Evolutionary conservation across 2,329 filamentous ascomycete species (phyloP), one percentile per base, ranked within the genome.

Genomic region (Lasiodiplodia theobromae): DNA sequence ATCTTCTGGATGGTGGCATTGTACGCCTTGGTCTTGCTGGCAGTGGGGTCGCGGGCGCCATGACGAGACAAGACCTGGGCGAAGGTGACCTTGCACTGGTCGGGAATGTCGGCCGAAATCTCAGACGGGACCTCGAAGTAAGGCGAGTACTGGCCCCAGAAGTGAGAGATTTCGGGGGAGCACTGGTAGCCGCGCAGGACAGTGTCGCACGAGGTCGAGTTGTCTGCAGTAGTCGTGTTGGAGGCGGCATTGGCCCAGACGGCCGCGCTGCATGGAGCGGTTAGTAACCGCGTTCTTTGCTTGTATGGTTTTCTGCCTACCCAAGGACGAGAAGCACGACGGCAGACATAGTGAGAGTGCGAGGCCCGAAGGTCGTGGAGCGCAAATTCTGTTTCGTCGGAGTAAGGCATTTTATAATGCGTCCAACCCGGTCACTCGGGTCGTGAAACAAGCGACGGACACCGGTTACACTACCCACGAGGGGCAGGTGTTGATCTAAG

Each of bases 111-210:
- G 7, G 84, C 73, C 18, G 88, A 82, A 63, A 93, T 87, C 2
- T 87, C 83, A 1, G 91, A 93, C 7, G 89, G 86, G 0, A 94
- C 90, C 0, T 90, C 86, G 80, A 92, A 97, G 81, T 89, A 96
- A 2, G 94, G 92, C 21, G 93, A 91, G 78, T 97, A 97, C 77
- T 95, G 93, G 68, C 94, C 94, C 93, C 93, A 97, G 67, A 84
- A 86, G 72, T 89, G 91, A 1, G 89, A 88, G 54, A 90, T 85
- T 38, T 86, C 77, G 4, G 86, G 79, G 58, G 85, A 83, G 78
- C 91, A 94, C 71, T 87, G 85, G 77, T 89, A 92, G 69, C 90
- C 90, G 47, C 82, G 71, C 52, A 84, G 75, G 44, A 86, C 78
- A 6, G 82, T 84, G 75, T 88, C 86, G 79, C 88, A 90, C 14